These are phyloP conservation scores for Protomyces inouyei DNA, from an alignment of 1,139 yeast genomes.

Conservation along the genomic window DNA sequence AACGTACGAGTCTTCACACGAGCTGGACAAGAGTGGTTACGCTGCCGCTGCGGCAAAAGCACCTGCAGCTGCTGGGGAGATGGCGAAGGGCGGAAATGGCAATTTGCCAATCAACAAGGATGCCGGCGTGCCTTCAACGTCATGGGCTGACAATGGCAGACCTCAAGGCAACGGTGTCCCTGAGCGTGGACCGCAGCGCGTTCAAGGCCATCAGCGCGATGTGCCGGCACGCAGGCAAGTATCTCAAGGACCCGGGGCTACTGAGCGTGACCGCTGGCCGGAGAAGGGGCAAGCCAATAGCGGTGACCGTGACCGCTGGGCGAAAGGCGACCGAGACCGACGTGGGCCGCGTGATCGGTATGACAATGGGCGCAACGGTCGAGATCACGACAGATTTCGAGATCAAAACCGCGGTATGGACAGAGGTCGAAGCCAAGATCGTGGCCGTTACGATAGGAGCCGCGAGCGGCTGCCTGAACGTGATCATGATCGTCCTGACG, in stretches of 20 bases:
- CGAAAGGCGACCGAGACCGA: conserved; percentile 3
- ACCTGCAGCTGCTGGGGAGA: conserved; percentile 22
- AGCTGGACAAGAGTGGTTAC: conserved; percentile 62
- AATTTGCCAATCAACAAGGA: conserved; percentile 7
- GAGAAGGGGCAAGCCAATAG: neutral
- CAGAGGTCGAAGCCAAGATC: neutral
- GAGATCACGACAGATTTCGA: neutral
- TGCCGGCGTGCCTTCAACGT: neutral
- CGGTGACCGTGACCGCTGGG: conserved; percentile 1
- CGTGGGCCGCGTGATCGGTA: neutral
- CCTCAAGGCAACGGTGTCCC: neutral
- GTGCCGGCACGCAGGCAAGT: neutral
- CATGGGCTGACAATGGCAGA: neutral
- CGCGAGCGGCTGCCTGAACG: neutral
- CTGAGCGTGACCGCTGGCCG: conserved; percentile 11
- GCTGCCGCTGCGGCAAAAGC: conserved; percentile 12
- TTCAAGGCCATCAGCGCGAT: neutral
- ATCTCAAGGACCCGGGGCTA: neutral
- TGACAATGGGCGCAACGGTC: neutral
- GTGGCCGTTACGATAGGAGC: neutral
- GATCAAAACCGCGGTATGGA: neutral
- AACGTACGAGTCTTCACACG: conserved; percentile 78
- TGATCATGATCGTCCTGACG: neutral
- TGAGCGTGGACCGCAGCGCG: neutral
- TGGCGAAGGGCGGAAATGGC: conserved; percentile 8